Conservation (phyloP, 2,329 filamentous ascomycete species). For the Coleophoma crateriformis region DNA sequence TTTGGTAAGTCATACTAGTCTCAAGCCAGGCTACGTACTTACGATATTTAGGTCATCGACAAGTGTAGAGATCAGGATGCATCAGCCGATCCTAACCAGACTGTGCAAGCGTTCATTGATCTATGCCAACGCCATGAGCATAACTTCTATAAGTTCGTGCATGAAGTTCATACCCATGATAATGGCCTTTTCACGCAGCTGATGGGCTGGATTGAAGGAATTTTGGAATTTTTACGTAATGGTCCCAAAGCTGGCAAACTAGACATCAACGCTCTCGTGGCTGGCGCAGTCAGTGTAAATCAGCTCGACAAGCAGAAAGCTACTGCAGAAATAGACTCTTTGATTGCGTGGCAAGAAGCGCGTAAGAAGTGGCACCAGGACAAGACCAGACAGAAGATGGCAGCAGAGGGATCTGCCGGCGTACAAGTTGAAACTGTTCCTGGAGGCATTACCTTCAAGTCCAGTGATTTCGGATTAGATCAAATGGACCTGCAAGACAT, state of each 20-base stretch:
- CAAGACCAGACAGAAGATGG: slow-evolving; percentile 99
- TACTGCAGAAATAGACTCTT: slow-evolving; percentile 72
- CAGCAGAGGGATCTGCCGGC: slow-evolving; percentile 63
- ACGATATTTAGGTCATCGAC: slow-evolving; percentile 49
- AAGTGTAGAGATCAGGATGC: slow-evolving; percentile 69
- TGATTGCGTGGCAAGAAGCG: slow-evolving; percentile 92
- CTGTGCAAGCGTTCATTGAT: slow-evolving; percentile 96
- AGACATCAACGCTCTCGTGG: slow-evolving; percentile 91
- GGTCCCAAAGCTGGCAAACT: slow-evolving; percentile 81
- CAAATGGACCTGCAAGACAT: slow-evolving; percentile 83
- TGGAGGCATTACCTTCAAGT: slow-evolving; percentile 59
- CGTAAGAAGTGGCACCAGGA: slow-evolving; percentile 97
- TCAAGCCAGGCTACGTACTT: slow-evolving; percentile 5
- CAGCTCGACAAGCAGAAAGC: slow-evolving; percentile 67
- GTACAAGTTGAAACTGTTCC: slow-evolving; percentile 39
- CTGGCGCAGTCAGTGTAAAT: slow-evolving; percentile 65
- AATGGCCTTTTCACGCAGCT: slow-evolving; percentile 93
- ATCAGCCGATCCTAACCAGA: slow-evolving; percentile 94
- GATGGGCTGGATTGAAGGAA: slow-evolving; percentile 96
- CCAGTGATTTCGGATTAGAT: slow-evolving; percentile 85
- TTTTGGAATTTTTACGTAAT: slow-evolving; percentile 85
- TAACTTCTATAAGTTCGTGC: slow-evolving; percentile 98
- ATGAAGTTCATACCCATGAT: slow-evolving; percentile 95
- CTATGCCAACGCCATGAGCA: slow-evolving; percentile 91
- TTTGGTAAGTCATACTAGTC: slow-evolving; percentile 43